Percentiles rank a stretch among this genome's conserved stretches.
Evolutionary conservation across 2,329 filamentous ascomycete species (phyloP).

Genomic region (Colletotrichum cordylinicola): DNA sequence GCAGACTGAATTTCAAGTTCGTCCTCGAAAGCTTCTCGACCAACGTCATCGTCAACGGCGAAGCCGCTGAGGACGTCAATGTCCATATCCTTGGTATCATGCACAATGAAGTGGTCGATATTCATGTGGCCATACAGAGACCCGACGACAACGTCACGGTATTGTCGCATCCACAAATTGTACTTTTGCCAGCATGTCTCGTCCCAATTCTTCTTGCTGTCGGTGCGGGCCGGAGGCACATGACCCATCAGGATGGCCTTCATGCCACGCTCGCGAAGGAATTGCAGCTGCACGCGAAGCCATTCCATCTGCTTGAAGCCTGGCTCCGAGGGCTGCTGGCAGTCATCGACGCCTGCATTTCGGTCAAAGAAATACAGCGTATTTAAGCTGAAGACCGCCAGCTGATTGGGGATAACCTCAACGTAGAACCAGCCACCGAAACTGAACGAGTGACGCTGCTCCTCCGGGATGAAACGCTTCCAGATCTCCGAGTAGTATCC

Average conservation of each 20-base stretch:
- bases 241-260: slow-evolving; percentile 96
- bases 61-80: slow-evolving; percentile 50
- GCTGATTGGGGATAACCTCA: slow-evolving; percentile 84
- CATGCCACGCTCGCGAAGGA: slow-evolving; percentile 82
- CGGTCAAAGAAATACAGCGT: slow-evolving; percentile 95
- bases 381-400: slow-evolving; percentile 94
- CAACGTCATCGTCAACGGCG: slow-evolving; percentile 24
- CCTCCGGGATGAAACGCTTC: slow-evolving; percentile 87
- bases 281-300: slow-evolving; percentile 86
- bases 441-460: slow-evolving; percentile 88
- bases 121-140: slow-evolving; percentile 96
- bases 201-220: slow-evolving; percentile 88
- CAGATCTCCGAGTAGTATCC: slow-evolving; percentile 79
- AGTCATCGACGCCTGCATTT: slow-evolving; percentile 94
- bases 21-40: slow-evolving; percentile 49
- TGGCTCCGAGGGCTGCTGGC: slow-evolving; percentile 77
- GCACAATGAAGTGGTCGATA: slow-evolving; percentile 93
- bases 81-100: slow-evolving; percentile 81
- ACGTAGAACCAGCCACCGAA: slow-evolving; percentile 94
- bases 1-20: slow-evolving; percentile 70
- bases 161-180: slow-evolving; percentile 87
- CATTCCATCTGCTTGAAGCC: slow-evolving; percentile 97
- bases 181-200: slow-evolving; percentile 99
- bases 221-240: slow-evolving; percentile 87
- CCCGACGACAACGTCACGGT: slow-evolving; percentile 84